phyloP scores from a whole-genome alignment of 2,329 filamentous ascomycete species.

The Fusarium goolgardi region DNA sequence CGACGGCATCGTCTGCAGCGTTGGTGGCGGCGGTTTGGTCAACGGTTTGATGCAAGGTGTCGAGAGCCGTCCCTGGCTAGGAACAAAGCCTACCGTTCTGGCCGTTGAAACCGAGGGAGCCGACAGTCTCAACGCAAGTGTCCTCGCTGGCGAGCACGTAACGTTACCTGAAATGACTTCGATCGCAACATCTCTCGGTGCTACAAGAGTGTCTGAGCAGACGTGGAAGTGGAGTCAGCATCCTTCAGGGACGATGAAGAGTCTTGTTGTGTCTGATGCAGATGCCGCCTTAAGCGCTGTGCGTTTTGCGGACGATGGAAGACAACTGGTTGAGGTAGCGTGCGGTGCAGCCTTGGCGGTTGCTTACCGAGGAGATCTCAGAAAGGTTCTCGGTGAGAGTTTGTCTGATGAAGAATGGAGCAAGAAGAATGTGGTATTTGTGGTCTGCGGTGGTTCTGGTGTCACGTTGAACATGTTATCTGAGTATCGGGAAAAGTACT shows the following conservation, averaged over 20 bases:
- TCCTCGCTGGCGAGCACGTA: conserved; percentile 67
- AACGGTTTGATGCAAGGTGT: conserved; percentile 80
- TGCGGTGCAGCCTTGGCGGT: conserved; percentile 84
- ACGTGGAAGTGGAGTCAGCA: conserved; percentile 73
- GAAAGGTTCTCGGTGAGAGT: conserved; percentile 66
- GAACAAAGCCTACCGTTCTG: conserved; percentile 64
- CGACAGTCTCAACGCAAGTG: conserved; percentile 72
- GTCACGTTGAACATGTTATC: conserved; percentile 71
- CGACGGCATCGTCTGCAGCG: conserved; percentile 79
- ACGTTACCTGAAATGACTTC: conserved; percentile 78
- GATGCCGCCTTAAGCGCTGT: conserved; percentile 84
- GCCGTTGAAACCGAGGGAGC: conserved; percentile 82
- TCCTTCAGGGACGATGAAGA: conserved; percentile 51
- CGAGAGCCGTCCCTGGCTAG: conserved; percentile 56
- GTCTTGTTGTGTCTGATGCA: conserved; percentile 58
- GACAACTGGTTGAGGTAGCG: conserved; percentile 83
- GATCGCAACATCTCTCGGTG: conserved; percentile 79
- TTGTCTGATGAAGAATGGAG: conserved; percentile 68
- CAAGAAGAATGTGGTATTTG: conserved; percentile 79
- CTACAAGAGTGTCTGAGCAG: conserved; percentile 73
- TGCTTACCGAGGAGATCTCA: conserved; percentile 72
- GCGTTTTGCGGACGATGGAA: conserved; percentile 82
- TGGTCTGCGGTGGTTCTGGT: conserved; percentile 84
- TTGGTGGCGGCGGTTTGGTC: conserved; percentile 84
- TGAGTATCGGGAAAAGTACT: conserved; percentile 65